Base-by-base conservation (phyloP, 371 early-diverging fungal species). In the Mucor indicus region DNA sequence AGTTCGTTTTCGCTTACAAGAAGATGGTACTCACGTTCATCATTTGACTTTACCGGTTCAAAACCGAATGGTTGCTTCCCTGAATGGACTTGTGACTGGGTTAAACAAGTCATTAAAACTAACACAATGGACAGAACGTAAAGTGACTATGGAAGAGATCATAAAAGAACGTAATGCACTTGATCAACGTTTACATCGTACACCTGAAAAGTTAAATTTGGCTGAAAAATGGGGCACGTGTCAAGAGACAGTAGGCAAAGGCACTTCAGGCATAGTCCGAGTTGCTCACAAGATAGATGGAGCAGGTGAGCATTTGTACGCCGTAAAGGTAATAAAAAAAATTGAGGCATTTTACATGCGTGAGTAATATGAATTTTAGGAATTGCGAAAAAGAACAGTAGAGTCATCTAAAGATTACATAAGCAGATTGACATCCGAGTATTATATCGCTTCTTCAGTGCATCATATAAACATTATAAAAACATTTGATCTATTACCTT, bases 391-490 rank as follows among this genome's bases (percentile, higher is more conserved):
- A 55, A 48, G 62, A 16, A 40, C 64, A 31, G 60, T 72, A 21
- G 88, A 90, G 57, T 53, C 76, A 5, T 56, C 76, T 20, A 78
- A 75, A 46, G 68, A 70, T 36, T 89, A 87, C 57, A 60, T 84
- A 30, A 79, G 83, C 37, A 62, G 79, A 27, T 37, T 88, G 38
- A 77, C 81, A 0, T 60, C 68, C 22, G 90, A 89, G 53, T 89
- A 78, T 44, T 85, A 83, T 47, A 87, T 88, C 27, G 62, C 77
- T 21, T 72, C 68, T 20, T 60, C 77, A 1, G 60, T 86, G 22
- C 75, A 77, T 32, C 90, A 90, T 50, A 58, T 61, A 12, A 79
- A 88, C 51, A 63, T 90, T 27, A 77, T 90, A 31, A 69, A 76
- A 44, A 85, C 84, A 0, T 54, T 84, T 29, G 90, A 90, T 51